Conservation (phyloP, 495 filamentous ascomycete species). For the Xylaria nigripes region DNA sequence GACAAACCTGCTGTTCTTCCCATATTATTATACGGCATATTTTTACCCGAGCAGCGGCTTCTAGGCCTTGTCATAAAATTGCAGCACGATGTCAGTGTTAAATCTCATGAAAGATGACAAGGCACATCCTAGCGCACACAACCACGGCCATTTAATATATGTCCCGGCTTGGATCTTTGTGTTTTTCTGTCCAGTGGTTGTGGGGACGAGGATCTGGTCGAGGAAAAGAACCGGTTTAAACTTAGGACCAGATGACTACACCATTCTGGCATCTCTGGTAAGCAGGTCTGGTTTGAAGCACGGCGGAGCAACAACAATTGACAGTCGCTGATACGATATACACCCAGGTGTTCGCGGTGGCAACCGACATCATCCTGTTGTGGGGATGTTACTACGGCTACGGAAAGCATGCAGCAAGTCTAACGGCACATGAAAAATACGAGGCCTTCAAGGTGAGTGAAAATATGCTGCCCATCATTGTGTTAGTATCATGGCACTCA, state of each 20-base stretch:
- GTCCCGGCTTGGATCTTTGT: constrained; percentile 19
- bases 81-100: neutral
- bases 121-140: neutral
- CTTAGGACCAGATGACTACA: constrained; percentile 25
- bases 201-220: constrained; percentile 21
- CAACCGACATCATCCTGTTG: neutral
- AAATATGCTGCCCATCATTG: neutral
- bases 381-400: constrained; percentile 15
- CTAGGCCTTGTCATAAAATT: neutral
- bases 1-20: neutral
- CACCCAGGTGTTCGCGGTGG: constrained; percentile 1
- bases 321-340: neutral
- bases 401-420: constrained; percentile 16
- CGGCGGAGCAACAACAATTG: neutral
- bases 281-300: constrained; percentile 18
- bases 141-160: neutral
- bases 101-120: neutral
- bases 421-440: constrained; percentile 13
- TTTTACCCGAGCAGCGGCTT: neutral
- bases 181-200: constrained; percentile 18
- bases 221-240: constrained; percentile 17
- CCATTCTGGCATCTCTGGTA: constrained; percentile 23
- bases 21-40: neutral
- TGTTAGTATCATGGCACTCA: neutral
- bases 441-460: constrained; percentile 21